Base-by-base conservation (phyloP, 108 stramenopile genomes). In the Aurantiochytrium sp. region DNA sequence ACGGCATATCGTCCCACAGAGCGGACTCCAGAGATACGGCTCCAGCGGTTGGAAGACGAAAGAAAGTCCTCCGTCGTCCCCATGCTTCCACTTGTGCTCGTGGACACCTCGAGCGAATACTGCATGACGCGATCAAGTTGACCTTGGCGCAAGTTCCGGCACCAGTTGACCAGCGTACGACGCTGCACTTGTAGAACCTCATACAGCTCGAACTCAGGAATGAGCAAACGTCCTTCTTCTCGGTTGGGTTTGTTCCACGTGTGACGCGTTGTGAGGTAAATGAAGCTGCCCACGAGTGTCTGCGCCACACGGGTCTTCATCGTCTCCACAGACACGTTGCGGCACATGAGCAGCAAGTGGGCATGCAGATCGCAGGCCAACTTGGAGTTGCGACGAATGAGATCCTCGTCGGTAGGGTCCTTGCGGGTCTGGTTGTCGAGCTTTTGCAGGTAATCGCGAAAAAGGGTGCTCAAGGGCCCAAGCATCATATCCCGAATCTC, bases 241-340 rank as follows among this genome's bases (percentile, higher is more conserved):
- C 53, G 58, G 16, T 49, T 88, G 21, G 55, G 8, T 3, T 64
- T 88, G 55, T 90, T 90, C 90, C 90, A 90, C 19, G 90, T 90
- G 90, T 90, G 90, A 16, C 90, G 87, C 5, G 90, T 90, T 14
- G 90, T 90, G 21, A 90, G 47, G 69, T 88, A 90, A 16, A 90
- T 72, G 44, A 90, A 90, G 43, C 87, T 72, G 45, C 90, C 90
- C 45, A 90, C 29, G 23, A 90, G 16, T 28, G 90, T 88, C 43
- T 90, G 47, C 57, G 69, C 90, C 10, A 88, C 25, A 35, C 45
- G 72, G 18, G 59, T n/a, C n/a, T 71, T 90, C 57, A 83, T 43
- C 25, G 16, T n/a, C 35, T 57, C 55, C 5, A 64, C 44, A 2
- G 23, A n/a, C 6, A 51, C n/a, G 44, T 90, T 90, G 19, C 90